A percentile compares a stretch with the other conserved stretches of the same genome.
These are phyloP conservation scores for Diplosphaera chodatii DNA, from an alignment of 139 green algal genomes.

Conservation along the genomic window DNA sequence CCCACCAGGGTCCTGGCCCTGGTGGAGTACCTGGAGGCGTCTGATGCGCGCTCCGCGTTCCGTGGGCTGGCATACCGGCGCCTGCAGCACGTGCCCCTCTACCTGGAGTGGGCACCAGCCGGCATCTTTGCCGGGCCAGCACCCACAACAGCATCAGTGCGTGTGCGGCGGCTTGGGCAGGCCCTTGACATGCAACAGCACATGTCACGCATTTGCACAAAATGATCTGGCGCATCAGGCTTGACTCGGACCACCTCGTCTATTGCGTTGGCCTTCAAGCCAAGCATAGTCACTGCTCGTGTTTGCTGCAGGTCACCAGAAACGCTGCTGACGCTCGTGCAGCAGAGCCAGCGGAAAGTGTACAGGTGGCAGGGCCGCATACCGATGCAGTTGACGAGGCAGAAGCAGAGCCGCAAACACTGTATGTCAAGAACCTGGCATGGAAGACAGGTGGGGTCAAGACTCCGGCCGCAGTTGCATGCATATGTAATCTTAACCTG, in stretches of 20 bases:
- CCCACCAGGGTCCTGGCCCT: constrained; percentile 79
- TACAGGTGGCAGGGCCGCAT: constrained; percentile 10
- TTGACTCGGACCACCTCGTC: too few relatives aligned
- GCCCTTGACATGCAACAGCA: too few relatives aligned
- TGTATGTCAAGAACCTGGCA: constrained; percentile 96
- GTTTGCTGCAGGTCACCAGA: too few relatives aligned
- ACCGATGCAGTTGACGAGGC: constrained; percentile 3
- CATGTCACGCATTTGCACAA: too few relatives aligned
- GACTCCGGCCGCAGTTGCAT: too few relatives aligned
- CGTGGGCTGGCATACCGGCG: constrained; percentile 90
- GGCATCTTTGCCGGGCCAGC: constrained; percentile 61
- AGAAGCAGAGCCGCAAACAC: constrained; percentile 21
- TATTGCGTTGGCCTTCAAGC: too few relatives aligned
- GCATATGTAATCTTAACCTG: not conserved
- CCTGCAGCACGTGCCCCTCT: constrained; percentile 90
- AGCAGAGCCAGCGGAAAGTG: not conserved
- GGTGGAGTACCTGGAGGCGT: constrained; percentile 73
- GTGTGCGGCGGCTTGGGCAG: not conserved
- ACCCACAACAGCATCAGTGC: constrained; percentile 1
- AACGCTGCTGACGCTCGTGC: too few relatives aligned
- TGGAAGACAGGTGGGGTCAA: constrained; percentile 26
- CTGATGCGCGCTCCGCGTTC: constrained; percentile 64
- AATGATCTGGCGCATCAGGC: too few relatives aligned
- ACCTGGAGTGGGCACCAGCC: constrained; percentile 94
- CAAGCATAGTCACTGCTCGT: too few relatives aligned